Evolutionary conservation across 257 asterid genomes (phyloP).

Genomic region (Cinchona pubescens): DNA sequence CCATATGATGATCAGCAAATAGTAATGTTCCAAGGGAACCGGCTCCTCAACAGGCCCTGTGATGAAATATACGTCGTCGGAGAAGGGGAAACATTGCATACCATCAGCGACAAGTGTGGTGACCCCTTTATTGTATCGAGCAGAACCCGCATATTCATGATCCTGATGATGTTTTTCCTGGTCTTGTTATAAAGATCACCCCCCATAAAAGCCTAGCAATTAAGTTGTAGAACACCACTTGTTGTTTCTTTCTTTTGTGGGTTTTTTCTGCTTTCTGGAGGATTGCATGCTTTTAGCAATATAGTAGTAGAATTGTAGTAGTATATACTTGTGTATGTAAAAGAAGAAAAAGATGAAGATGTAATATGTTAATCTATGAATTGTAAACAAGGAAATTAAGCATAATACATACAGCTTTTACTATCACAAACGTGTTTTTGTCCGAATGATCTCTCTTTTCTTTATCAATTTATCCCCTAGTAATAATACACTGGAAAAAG

Average conservation of each 20-base stretch:
- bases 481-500: too few species aligned
- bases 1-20: background rate
- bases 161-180: conserved; percentile 34
- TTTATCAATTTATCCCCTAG: too few species aligned
- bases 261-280: background rate
- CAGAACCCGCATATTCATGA: conserved; percentile 30
- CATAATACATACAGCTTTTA: background rate
- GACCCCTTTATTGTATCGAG: conserved; percentile 25
- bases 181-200: conserved; percentile 31
- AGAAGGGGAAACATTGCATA: conserved; percentile 33
- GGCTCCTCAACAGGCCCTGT: conserved; percentile 12
- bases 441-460: background rate
- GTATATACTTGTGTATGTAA: background rate
- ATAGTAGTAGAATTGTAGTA: too few species aligned
- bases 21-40: too few species aligned
- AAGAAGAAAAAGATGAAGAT: background rate
- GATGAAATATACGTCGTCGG: conserved; percentile 29
- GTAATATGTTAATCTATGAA: background rate
- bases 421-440: background rate
- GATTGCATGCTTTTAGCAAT: background rate
- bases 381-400: background rate
- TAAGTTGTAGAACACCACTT: background rate
- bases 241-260: background rate
- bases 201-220: conserved; percentile 1
- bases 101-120: conserved; percentile 23